Evolutionary conservation across 805 yeast species (phyloP), one percentile per base, ranked within the genome.

Genomic region (Teunomyces funiuensis): DNA sequence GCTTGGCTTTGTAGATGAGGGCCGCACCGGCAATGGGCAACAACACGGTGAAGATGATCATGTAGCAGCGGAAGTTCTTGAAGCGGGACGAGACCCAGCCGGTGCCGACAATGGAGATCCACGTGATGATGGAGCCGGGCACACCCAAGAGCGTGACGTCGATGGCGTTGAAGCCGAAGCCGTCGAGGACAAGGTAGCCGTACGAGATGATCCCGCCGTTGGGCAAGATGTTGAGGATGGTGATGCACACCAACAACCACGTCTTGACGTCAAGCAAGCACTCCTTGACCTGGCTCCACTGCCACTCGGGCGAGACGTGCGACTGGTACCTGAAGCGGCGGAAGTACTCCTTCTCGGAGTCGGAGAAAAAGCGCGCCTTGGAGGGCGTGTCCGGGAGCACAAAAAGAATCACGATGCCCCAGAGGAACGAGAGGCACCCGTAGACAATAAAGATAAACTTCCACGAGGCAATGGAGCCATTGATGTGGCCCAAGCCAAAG

Each of bases 11-110:
- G 28, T 39, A 43, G 1, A 45, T 43, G 13, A 61, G 36, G 19
- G 54, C 58, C 29, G 61, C 60, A 26, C 64, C 64, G 33, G 53
- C 50, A 31, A 60, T 45, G 4, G 57, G 54, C n/a, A 51, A 22
- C 49, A 52, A 31, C 19, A 46, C 42, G 11, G 45, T 40, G 2
- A 29, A 14, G 14, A 39, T 29, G 25, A 40, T 34, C 20, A 46
- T 25, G 34, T 28, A 37, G 18, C 42, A 34, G 23, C 47, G 28
- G 18, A 26, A n/a, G 40, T 41, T 39, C 7, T 28, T 29, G 29
- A 27, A 22, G 15, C 26, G 28, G 4, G 41, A 33, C 19, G 43
- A 34, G 14, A 40, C n/a, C 33, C 13, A 40, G 8, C 47, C 46
- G 7, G 44, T 17, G 18, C 27, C 20, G 10, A 43, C 39, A 3